phyloP scores from a whole-genome alignment of 805 yeast species.

The Komagataella populi region DNA sequence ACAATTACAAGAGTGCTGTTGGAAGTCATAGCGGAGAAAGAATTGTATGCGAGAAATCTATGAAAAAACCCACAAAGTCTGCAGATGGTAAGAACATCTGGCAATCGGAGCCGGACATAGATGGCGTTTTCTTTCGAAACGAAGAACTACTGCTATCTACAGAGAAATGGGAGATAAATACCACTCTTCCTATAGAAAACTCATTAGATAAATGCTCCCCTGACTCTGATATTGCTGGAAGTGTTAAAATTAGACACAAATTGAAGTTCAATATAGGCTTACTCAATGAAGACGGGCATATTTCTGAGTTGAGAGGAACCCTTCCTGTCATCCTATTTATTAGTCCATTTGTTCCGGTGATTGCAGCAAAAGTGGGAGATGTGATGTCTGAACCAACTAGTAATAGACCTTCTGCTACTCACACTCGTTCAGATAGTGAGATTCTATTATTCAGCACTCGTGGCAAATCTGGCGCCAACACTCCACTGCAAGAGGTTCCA shows the following conservation, averaged over 20 bases:
- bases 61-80: conserved; percentile 27
- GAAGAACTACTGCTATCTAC: conserved; percentile 18
- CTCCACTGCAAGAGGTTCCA: conserved; percentile 3
- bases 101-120: conserved; percentile 15
- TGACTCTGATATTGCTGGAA: conserved; percentile 61
- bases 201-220: conserved; percentile 69
- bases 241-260: conserved; percentile 80
- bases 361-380: conserved; percentile 18
- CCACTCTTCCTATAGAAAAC: conserved; percentile 53
- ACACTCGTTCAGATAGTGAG: not conserved
- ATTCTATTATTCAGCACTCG: not conserved
- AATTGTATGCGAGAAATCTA: conserved; percentile 31
- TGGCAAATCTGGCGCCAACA: not conserved
- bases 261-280: conserved; percentile 69
- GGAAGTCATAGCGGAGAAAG: conserved; percentile 57
- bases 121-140: conserved; percentile 22
- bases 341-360: conserved; percentile 67
- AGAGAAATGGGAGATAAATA: conserved; percentile 66
- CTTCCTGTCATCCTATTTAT: conserved; percentile 47
- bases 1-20: conserved; percentile 37
- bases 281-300: conserved; percentile 82
- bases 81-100: conserved; percentile 29
- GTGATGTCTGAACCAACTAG: not conserved
- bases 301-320: conserved; percentile 83
- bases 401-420: not conserved